Conservation (phyloP, 2,329 filamentous ascomycete species). For the Cordyceps cicadae region DNA sequence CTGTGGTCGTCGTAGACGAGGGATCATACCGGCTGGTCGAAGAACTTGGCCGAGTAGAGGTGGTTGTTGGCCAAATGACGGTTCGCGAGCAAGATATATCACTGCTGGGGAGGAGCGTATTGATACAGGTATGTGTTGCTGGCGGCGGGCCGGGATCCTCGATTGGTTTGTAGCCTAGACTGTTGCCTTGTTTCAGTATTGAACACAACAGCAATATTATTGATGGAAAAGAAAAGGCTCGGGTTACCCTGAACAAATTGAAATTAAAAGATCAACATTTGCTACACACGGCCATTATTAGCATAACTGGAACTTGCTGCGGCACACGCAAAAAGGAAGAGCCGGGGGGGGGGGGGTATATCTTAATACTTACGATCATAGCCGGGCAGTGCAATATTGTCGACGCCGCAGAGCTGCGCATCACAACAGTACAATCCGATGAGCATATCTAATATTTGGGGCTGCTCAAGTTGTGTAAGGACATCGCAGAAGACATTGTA, state of each 20-base stretch:
- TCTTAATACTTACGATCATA: constrained; percentile 34
- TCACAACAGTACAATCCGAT: constrained; percentile 46
- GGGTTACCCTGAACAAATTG: constrained; percentile 41
- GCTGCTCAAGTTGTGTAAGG: constrained; percentile 20
- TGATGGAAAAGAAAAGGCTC: neutral
- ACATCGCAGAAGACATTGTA: constrained; percentile 25
- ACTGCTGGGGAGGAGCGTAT: constrained; percentile 5
- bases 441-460: constrained; percentile 25
- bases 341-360: too few relatives aligned
- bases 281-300: constrained; percentile 25
- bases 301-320: neutral
- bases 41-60: neutral
- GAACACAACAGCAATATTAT: neutral
- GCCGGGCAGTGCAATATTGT: constrained; percentile 22
- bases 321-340: neutral
- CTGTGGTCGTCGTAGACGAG: neutral
- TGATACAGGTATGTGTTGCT: constrained; percentile 19
- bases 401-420: constrained; percentile 40
- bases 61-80: neutral
- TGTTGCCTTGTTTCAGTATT: constrained; percentile 13
- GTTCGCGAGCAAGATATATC: constrained; percentile 7
- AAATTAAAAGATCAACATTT: constrained; percentile 43
- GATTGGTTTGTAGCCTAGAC: constrained; percentile 23
- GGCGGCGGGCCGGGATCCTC: constrained; percentile 30
- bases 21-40: neutral